Percentiles rank a stretch among this genome's conserved stretches.
Conservation (phyloP, 2,329 filamentous ascomycete species). For the Penicillium sp. region DNA sequence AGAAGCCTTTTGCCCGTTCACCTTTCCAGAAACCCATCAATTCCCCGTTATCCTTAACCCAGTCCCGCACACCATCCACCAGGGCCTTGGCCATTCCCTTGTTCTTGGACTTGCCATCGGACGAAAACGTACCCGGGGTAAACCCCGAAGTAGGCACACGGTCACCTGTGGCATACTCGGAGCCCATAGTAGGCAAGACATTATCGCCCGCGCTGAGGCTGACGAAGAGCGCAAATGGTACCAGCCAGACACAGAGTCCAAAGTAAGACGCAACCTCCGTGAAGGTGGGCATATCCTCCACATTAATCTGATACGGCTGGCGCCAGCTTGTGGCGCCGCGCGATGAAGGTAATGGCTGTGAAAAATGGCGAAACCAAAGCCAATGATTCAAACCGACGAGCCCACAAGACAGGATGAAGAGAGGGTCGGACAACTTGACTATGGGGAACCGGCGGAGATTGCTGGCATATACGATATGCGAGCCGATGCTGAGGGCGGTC, state of each 20-base stretch:
- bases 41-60: conserved; percentile 55
- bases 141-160: conserved; percentile 23
- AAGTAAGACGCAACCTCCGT: conserved; percentile 95
- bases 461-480: conserved; percentile 76
- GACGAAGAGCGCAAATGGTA: conserved; percentile 91
- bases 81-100: conserved; percentile 56
- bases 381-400: conserved; percentile 87
- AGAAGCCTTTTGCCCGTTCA: conserved; percentile 46
- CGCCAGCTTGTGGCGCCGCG: conserved; percentile 32
- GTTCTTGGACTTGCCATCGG: conserved; percentile 40
- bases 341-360: conserved; percentile 47
- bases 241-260: conserved; percentile 89
- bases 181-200: conserved; percentile 84
- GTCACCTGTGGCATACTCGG: conserved; percentile 57
- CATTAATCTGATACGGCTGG: conserved; percentile 37
- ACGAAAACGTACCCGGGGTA: too few relatives aligned
- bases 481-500: conserved; percentile 64
- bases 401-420: conserved; percentile 81
- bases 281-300: conserved; percentile 60
- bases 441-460: conserved; percentile 70
- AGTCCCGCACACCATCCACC: conserved; percentile 52
- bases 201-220: conserved; percentile 90
- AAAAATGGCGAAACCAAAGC: conserved; percentile 92
- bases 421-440: conserved; percentile 75
- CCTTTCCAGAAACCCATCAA: conserved; percentile 55